These are phyloP conservation scores for Blastocystis sp. DNA, from an alignment of 352 stramenopile species.

Conservation along the genomic window DNA sequence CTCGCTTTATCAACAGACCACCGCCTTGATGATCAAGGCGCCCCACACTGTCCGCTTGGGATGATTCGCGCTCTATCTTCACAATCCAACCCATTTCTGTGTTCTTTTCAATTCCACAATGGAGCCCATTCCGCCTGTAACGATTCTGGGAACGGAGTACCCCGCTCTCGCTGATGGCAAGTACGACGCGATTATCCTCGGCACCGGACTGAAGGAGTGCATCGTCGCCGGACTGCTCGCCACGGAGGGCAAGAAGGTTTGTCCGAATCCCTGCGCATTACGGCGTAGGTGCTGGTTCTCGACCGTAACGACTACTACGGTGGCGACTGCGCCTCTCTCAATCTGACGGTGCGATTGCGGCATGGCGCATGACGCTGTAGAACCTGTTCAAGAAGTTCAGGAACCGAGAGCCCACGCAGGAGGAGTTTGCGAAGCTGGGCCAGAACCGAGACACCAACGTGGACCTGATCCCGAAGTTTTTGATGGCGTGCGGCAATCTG, in stretches of 20 bases:
- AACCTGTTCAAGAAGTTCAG: constrained; percentile 76
- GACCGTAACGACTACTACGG: constrained; percentile 98
- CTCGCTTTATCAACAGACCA: not conserved
- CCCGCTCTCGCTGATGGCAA: constrained; percentile 91
- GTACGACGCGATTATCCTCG: constrained; percentile 98
- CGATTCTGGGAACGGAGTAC: constrained; percentile 71
- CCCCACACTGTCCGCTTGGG: not conserved
- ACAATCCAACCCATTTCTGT: not conserved
- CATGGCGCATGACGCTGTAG: constrained; percentile 65
- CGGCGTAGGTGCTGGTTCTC: constrained; percentile 85
- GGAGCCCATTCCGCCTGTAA: constrained; percentile 65
- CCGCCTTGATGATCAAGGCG: not conserved
- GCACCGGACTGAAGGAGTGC: constrained; percentile 97
- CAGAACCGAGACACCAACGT: constrained; percentile 98
- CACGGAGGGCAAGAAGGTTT: constrained; percentile 84
- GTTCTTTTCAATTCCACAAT: constrained; percentile 6
- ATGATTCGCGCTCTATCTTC: constrained; percentile 1
- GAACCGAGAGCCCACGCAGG: constrained; percentile 73
- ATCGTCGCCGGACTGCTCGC: constrained; percentile 93
- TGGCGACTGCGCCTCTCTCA: constrained; percentile 94
- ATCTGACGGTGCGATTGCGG: constrained; percentile 94
- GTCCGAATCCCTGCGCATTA: constrained; percentile 17
- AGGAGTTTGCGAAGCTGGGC: constrained; percentile 80
- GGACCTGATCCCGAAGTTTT: constrained; percentile 99
- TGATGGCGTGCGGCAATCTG: constrained; percentile 98